Base-by-base conservation (phyloP, 306 rosid species). In the Hippophae gyantsensis region DNA sequence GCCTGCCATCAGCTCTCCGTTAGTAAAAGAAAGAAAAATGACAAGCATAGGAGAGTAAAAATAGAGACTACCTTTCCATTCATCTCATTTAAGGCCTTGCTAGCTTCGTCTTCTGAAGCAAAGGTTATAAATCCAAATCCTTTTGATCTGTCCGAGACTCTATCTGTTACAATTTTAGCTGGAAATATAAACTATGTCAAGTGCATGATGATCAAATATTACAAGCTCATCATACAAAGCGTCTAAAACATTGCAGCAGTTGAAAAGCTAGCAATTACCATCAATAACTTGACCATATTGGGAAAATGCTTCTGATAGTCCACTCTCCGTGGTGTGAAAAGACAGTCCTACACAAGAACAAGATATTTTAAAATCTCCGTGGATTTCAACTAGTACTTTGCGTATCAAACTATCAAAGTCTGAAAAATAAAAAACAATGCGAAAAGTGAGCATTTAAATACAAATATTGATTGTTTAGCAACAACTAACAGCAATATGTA, bases 61-160 rank as follows among this genome's bases (percentile, higher is more conserved):
- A 46, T 10, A 38, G 54, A 57, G 27, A 2, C 65, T 56, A 85
- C 97, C 85, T 85, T 90, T 65, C 90, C 95, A 43, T 85, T 90
- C 96, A 90, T 82, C 74, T 76, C 86, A 13, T 78, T 48, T 57
- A 84, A 47, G 69, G 96, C 96, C 40, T 75, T 81, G 57, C 81
- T 82, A 26, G 95, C 95, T 65, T 90, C 98, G 43, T 83, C 92
- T 52, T 70, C 78, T 6, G 98, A 87, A 50, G 92, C 96, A 70
- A 81, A 83, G 64, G 98, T 85, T 62, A 90, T 83, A 59, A 90
- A 87, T 45, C 98, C 98, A 65, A 87, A 90, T 43, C 98, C 96
- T 76, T 85, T 90, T 14, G 96, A 85, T 82, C 69, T 87, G 53
- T 74, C 84, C 1, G 97, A 76, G 41, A 80, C 80, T 73, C 81